phyloP scores from a whole-genome alignment of 2,329 filamentous ascomycete species.

The Fusarium nisikadoi region DNA sequence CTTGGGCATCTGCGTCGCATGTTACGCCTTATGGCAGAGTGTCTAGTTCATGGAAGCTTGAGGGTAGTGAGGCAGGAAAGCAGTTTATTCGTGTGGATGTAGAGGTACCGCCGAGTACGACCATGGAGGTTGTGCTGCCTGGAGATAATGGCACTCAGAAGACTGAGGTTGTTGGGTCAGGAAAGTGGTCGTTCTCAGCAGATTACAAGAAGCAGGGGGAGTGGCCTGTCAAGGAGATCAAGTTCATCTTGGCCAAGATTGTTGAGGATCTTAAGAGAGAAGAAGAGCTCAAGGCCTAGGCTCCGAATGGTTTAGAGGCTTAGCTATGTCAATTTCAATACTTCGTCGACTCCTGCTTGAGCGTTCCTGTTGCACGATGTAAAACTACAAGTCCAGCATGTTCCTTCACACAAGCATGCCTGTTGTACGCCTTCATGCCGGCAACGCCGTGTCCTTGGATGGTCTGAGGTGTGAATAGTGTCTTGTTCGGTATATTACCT shows the following conservation, averaged over 20 bases:
- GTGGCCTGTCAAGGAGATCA: conserved; percentile 26
- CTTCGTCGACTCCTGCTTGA: fast-evolving
- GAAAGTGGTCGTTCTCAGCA: conserved; percentile 28
- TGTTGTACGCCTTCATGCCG: neutral
- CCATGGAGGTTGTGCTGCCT: conserved; percentile 38
- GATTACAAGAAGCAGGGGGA: neutral
- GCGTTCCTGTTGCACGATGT: no score
- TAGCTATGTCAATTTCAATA: neutral
- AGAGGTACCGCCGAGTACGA: conserved; percentile 27
- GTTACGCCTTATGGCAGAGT: conserved; percentile 38
- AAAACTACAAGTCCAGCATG: no score
- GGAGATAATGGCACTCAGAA: neutral
- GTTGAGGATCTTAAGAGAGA: neutral
- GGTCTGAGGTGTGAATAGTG: neutral
- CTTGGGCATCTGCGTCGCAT: conserved; percentile 32
- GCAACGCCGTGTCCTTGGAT: neutral
- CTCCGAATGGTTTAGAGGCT: neutral
- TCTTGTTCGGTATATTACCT: neutral
- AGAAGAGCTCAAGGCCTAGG: neutral
- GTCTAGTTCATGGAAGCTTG: conserved; percentile 33
- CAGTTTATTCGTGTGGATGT: conserved; percentile 19
- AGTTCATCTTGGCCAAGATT: conserved; percentile 8
- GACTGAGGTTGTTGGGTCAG: conserved; percentile 30
- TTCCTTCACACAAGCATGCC: neutral
- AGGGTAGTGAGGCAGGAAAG: conserved; percentile 13